A percentile compares a stretch with the other conserved stretches of the same genome.
phyloP scores from a whole-genome alignment of 2,329 filamentous ascomycete genomes.

The Fusarium papillatum region DNA sequence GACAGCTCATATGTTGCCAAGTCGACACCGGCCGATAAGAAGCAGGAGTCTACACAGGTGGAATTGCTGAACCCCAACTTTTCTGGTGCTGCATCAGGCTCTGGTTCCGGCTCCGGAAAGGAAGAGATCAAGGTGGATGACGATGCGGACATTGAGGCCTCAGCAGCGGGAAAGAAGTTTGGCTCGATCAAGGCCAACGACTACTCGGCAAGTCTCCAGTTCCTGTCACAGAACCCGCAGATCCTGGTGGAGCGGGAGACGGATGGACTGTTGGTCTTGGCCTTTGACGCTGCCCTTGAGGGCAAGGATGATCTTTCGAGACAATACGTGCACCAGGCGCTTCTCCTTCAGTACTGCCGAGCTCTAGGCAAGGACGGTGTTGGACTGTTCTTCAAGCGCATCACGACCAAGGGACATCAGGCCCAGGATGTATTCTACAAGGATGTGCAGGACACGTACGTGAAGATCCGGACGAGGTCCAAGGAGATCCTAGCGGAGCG shows the following conservation, averaged over 20 bases:
- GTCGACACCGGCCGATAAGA: conserved; percentile 59
- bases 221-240: conserved; percentile 82
- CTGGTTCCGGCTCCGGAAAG: conserved; percentile 15
- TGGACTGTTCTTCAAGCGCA: conserved; percentile 94
- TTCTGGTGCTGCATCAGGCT: conserved; percentile 29
- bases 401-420: conserved; percentile 90
- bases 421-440: conserved; percentile 92
- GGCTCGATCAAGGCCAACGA: conserved; percentile 82
- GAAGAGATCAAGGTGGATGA: conserved; percentile 61
- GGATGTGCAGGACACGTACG: conserved; percentile 91
- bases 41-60: conserved; percentile 65
- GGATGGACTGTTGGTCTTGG: conserved; percentile 90
- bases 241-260: conserved; percentile 89
- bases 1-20: conserved; percentile 87
- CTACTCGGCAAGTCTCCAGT: conserved; percentile 80
- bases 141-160: conserved; percentile 82
- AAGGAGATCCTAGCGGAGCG: conserved; percentile 75
- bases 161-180: conserved; percentile 84
- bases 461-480: conserved; percentile 82
- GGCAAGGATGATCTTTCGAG: conserved; percentile 81
- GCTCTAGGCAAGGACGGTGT: conserved; percentile 91
- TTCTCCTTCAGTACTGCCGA: conserved; percentile 95
- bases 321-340: conserved; percentile 92
- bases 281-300: conserved; percentile 89
- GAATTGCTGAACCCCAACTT: conserved; percentile 83